A percentile compares a stretch with the other conserved stretches of the same genome.
phyloP scores from a whole-genome alignment of 2,329 filamentous ascomycete species.

The Cladophialophora carrionii region DNA sequence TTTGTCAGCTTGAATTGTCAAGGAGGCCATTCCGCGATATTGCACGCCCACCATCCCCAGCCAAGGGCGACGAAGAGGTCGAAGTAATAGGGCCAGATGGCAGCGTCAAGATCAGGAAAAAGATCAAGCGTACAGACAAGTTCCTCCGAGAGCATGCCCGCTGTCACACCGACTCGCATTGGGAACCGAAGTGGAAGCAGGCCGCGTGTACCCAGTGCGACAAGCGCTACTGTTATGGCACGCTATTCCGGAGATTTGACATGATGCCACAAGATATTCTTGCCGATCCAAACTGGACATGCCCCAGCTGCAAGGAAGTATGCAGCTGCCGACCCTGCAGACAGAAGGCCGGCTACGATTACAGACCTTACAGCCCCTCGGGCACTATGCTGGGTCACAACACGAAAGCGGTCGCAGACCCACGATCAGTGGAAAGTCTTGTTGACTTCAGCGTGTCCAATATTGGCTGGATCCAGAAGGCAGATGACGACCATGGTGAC shows the following conservation, averaged over 20 bases:
- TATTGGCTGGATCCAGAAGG: slow-evolving; percentile 74
- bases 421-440: slow-evolving; percentile 83
- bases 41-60: slow-evolving; percentile 58
- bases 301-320: slow-evolving; percentile 80
- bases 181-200: slow-evolving; percentile 82
- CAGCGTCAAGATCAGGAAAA: slow-evolving; percentile 64
- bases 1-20: slow-evolving; percentile 88
- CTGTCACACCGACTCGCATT: slow-evolving; percentile 83
- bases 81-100: slow-evolving; percentile 63
- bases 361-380: slow-evolving; percentile 79
- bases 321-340: slow-evolving; percentile 87
- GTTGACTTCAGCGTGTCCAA: slow-evolving; percentile 93
- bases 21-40: slow-evolving; percentile 81
- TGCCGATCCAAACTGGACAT: slow-evolving; percentile 81
- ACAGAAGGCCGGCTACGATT: slow-evolving; percentile 66
- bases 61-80: slow-evolving; percentile 46
- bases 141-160: slow-evolving; percentile 55
- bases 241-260: slow-evolving; percentile 87
- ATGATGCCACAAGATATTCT: slow-evolving; percentile 81
- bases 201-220: slow-evolving; percentile 77
- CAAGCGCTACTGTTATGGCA: slow-evolving; percentile 87
- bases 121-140: slow-evolving; percentile 63
- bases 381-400: slow-evolving; percentile 88
- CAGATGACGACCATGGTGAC: slow-evolving; percentile 52
- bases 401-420: slow-evolving; percentile 85